Percentiles rank a stretch among this genome's conserved stretches.
Evolutionary conservation across 176 grass and related monocot genomes (phyloP).

Genomic region (Hordeum vulgare): DNA sequence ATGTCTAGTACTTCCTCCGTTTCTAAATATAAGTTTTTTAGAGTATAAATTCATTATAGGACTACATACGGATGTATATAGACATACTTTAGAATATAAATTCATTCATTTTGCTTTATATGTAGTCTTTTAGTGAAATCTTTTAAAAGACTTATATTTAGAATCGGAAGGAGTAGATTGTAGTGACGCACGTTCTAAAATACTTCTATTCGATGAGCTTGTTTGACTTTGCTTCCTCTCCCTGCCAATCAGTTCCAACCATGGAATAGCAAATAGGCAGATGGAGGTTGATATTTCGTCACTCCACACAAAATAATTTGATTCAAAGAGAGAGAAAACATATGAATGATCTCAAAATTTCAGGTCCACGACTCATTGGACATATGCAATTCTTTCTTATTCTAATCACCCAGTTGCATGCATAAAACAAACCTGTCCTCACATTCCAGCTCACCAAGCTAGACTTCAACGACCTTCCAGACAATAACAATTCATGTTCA

Average conservation of each 20-base stretch:
- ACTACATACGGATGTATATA: no score
- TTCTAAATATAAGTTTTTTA: no score
- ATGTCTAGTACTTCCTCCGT: no score
- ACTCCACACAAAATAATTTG: not conserved
- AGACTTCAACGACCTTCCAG: not conserved
- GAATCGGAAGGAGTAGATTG: no score
- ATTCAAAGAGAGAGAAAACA: not conserved
- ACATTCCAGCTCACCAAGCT: not conserved
- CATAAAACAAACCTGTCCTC: not conserved
- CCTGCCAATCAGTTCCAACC: not conserved
- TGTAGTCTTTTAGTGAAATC: no score
- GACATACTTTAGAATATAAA: no score
- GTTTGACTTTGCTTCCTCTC: slow-evolving; percentile 6
- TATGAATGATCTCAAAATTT: no score
- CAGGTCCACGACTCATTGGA: no score
- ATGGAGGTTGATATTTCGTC: not conserved
- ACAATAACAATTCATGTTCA: not conserved
- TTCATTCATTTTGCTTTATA: no score
- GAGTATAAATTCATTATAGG: no score
- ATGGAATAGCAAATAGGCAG: not conserved
- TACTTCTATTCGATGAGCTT: not conserved
- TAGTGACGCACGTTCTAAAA: not conserved
- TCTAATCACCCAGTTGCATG: not conserved
- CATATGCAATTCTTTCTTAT: not conserved
- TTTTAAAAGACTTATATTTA: no score